Conservation (phyloP, 139 green algal species). For the Marvania coccoides region DNA sequence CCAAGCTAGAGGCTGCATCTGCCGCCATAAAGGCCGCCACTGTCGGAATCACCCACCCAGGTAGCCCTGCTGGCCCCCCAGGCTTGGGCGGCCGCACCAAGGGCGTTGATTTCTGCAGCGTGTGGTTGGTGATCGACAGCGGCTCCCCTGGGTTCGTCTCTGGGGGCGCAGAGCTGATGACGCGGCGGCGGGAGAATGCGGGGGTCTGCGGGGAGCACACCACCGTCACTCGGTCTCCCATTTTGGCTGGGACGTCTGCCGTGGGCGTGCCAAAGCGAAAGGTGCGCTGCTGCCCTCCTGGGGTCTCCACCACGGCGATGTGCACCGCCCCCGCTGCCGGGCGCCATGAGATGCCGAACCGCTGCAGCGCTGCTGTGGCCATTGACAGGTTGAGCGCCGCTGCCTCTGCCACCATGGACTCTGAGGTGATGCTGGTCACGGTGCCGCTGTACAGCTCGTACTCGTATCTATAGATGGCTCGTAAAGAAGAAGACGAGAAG, state of each 20-base stretch:
- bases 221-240: conserved; percentile 68
- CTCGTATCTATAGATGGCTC: conserved; percentile 55
- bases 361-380: conserved; percentile 22
- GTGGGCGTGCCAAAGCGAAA: conserved; percentile 67
- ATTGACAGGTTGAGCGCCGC: too few species aligned
- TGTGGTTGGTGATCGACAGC: conserved; percentile 74
- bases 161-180: conserved; percentile 52
- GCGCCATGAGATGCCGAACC: conserved; percentile 35
- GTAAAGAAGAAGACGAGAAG: background rate
- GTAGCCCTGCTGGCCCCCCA: conserved; percentile 26
- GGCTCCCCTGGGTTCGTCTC: conserved; percentile 67
- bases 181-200: conserved; percentile 11
- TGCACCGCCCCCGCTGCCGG: conserved; percentile 61
- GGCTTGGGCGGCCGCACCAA: conserved; percentile 53
- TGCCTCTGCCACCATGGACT: conserved; percentile 16
- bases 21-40: conserved; percentile 28
- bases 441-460: conserved; percentile 78
- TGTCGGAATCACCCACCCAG: conserved; percentile 61
- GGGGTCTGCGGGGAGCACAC: conserved; percentile 50
- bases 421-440: conserved; percentile 42
- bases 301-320: conserved; percentile 62
- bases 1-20: conserved; percentile 66
- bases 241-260: conserved; percentile 67
- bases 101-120: conserved; percentile 26
- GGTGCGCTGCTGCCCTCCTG: conserved; percentile 56